These are phyloP conservation scores for Eucalyptus polyanthemos DNA, from an alignment of 345 rosid species.

Conservation along the genomic window DNA sequence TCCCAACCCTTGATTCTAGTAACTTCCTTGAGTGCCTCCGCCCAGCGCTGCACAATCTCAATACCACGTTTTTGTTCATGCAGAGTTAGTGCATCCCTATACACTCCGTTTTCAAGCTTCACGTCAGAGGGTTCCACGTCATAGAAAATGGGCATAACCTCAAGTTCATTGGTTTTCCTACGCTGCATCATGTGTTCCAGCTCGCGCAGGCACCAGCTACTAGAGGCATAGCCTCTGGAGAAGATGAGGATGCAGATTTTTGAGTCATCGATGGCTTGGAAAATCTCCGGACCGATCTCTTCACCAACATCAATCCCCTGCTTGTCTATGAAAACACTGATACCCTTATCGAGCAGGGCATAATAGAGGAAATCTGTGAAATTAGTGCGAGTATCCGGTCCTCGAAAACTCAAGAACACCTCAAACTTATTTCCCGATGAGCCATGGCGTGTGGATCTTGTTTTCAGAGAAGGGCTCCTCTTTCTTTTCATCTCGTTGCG, in stretches of 20 bases:
- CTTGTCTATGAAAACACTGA: neutral
- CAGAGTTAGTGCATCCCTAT: neutral
- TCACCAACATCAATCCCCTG: neutral
- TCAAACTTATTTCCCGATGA: rapidly evolving
- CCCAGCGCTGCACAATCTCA: neutral
- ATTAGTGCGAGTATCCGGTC: neutral
- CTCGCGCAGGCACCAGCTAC: neutral
- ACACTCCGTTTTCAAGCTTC: neutral
- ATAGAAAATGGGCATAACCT: neutral
- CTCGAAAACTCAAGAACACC: neutral
- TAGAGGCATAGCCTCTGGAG: neutral
- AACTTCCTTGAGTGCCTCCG: neutral
- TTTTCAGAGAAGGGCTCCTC: neutral
- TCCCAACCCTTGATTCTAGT: neutral
- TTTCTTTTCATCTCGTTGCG: neutral
- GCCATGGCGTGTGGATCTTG: rapidly evolving
- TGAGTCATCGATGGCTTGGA: neutral
- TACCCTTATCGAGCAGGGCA: neutral
- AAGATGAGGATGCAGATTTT: neutral
- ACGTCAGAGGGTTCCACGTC: neutral
- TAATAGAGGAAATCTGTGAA: neutral
- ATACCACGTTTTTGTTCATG: neutral
- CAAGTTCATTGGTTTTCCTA: neutral
- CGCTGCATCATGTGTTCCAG: neutral
- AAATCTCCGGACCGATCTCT: neutral